These are phyloP conservation scores for Ocimum tenuiflorum DNA, from an alignment of 257 asterid genomes.

Conservation along the genomic window DNA sequence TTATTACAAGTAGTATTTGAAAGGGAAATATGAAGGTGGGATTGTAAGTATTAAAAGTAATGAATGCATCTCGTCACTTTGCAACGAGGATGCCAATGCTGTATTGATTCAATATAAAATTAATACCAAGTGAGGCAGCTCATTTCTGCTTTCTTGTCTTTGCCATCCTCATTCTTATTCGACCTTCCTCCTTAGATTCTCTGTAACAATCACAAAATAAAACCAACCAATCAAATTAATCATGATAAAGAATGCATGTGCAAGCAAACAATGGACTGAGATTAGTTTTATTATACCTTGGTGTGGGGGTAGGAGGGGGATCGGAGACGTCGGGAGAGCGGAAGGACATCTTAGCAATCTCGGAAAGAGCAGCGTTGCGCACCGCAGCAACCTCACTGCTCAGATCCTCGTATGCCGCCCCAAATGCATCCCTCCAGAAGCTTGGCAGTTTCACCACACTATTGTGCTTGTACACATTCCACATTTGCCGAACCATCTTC, in stretches of 20 bases:
- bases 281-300: not conserved
- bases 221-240: not conserved
- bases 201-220: slow-evolving; percentile 16
- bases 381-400: slow-evolving; percentile 46
- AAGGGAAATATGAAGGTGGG: not conserved
- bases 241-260: too few species aligned
- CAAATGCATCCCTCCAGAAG: slow-evolving; percentile 89
- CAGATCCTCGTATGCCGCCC: slow-evolving; percentile 88
- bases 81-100: slow-evolving; percentile 31
- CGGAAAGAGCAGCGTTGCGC: slow-evolving; percentile 53
- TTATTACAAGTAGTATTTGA: not conserved
- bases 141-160: slow-evolving; percentile 33
- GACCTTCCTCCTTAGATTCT: slow-evolving; percentile 24
- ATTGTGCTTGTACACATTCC: slow-evolving; percentile 81
- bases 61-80: slow-evolving; percentile 33
- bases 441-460: slow-evolving; percentile 44
- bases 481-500: slow-evolving; percentile 77
- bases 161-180: slow-evolving; percentile 19
- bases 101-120: too few species aligned
- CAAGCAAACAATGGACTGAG: not conserved
- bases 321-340: slow-evolving; percentile 38
- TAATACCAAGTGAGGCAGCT: not conserved
- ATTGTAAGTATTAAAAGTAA: not conserved
- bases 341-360: slow-evolving; percentile 88
- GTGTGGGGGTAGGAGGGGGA: slow-evolving; percentile 27